phyloP scores from a whole-genome alignment of 192 early-diverging fungal genomes.

The Podila epicladia region DNA sequence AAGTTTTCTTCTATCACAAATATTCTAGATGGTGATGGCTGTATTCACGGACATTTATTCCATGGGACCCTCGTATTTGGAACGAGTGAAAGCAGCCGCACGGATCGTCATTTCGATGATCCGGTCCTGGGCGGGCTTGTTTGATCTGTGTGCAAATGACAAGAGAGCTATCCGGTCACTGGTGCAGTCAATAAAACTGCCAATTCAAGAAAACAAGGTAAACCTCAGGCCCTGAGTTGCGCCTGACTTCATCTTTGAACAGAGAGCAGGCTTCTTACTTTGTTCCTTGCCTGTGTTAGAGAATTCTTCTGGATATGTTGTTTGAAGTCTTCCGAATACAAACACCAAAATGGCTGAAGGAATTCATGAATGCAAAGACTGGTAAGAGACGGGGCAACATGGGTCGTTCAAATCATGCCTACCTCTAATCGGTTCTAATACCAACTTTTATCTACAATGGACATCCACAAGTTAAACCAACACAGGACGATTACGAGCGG shows the following conservation, averaged over 20 bases:
- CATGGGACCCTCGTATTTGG: constrained; percentile 66
- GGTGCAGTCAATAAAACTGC: constrained; percentile 74
- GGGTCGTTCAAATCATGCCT: neutral
- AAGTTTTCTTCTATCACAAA: too few species aligned
- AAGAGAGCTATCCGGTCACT: constrained; percentile 74
- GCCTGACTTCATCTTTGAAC: neutral
- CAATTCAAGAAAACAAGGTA: constrained; percentile 77
- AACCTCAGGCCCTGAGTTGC: neutral
- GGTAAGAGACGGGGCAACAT: constrained; percentile 45
- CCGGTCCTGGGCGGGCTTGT: constrained; percentile 82
- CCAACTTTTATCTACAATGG: neutral
- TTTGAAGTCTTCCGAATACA: constrained; percentile 81
- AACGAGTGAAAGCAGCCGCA: constrained; percentile 72
- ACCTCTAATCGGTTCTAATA: neutral
- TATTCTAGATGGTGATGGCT: constrained; percentile 74
- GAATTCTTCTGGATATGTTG: constrained; percentile 84
- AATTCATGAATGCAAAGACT: constrained; percentile 54
- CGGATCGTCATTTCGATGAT: constrained; percentile 71
- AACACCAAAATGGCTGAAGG: constrained; percentile 65
- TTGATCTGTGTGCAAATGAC: constrained; percentile 79
- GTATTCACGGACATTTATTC: constrained; percentile 82
- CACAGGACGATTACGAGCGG: constrained; percentile 36
- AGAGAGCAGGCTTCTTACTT: too few species aligned
- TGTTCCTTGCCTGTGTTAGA: constrained; percentile 50
- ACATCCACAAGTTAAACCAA: constrained; percentile 23